Base-by-base conservation (phyloP, 768 basidiomycete genomes). In the Trametes villosa region DNA sequence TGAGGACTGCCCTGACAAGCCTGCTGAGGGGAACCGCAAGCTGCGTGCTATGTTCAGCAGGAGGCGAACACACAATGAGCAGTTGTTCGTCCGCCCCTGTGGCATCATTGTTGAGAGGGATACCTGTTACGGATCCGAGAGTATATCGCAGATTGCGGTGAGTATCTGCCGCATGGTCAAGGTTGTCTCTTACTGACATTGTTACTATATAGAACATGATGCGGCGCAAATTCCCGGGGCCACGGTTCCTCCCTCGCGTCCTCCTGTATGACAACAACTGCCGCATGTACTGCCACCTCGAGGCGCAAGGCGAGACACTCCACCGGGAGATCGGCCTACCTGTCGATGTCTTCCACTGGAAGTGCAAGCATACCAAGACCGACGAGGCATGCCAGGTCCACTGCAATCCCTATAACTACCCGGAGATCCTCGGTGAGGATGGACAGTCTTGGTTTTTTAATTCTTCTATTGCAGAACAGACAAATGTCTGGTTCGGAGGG, bases 301-400 rank as follows among this genome's bases (percentile, higher is more conserved):
- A 45, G 0, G 49, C 72, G 18, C 40, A 17, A 33, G 52, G 62
- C 18, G 65, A 71, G 40, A 57, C 63, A 0, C 67, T 65, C 31
- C 70, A 71, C 27, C 2, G 49, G 9, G 22, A 54, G 11, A 63
- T 74, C 13, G 67, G 71, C 1, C 65, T 77, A 1, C 60, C 62
- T 1, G 73, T 79, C 0, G 74, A 79, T 31, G 72, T 76, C 0
- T 79, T 77, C 31, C 78, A 79, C 36, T 75, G 70, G 66, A 70
- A 71, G 17, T 66, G 64, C 20, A 78, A 78, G 56, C 78, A 78
- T 65, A 72, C 67, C 9, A 61, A 70, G 30, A 60, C 41, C 0
- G 68, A 74, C 30, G 53, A n/a, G 0, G 70, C 60, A 17, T 78
- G 75, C 30, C 65, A 68, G 15, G 15, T 34, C 26, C 57, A 74